Percentiles rank a stretch among this genome's conserved stretches.
These are phyloP conservation scores for Trichoderma cornu-damae DNA, from an alignment of 2,329 filamentous ascomycete species.

Conservation along the genomic window DNA sequence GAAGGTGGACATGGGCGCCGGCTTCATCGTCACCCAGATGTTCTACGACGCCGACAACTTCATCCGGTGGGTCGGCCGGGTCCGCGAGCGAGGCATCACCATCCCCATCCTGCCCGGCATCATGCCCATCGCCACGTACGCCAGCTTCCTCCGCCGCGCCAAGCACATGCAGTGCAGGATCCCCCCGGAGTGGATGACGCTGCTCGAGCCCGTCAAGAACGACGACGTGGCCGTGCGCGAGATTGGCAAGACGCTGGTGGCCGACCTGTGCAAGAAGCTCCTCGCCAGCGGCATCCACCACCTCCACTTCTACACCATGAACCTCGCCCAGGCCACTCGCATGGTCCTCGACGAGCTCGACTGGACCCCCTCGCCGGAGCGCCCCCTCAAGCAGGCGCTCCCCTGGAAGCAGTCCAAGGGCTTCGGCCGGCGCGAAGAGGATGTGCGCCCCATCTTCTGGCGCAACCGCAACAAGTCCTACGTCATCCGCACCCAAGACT, in stretches of 20 bases:
- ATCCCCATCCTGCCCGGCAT: constrained; percentile 82
- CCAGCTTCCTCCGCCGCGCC: constrained; percentile 82
- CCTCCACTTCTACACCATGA: constrained; percentile 99
- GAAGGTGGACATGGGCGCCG: constrained; percentile 89
- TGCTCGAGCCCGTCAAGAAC: constrained; percentile 89
- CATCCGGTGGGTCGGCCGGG: constrained; percentile 80
- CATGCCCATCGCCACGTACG: constrained; percentile 88
- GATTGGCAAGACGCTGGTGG: constrained; percentile 79
- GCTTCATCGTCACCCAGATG: constrained; percentile 98
- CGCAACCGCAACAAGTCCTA: constrained; percentile 95
- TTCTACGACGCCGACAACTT: constrained; percentile 98
- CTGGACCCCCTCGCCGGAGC: constrained; percentile 70
- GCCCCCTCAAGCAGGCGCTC: constrained; percentile 79
- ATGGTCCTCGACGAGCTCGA: constrained; percentile 90
- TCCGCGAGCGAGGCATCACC: constrained; percentile 76
- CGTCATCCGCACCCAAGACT: constrained; percentile 90
- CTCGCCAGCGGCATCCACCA: constrained; percentile 77
- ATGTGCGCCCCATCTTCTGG: constrained; percentile 98
- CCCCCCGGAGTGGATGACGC: constrained; percentile 73
- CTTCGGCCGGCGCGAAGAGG: constrained; percentile 82
- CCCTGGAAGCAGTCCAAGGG: constrained; percentile 95
- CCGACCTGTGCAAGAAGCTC: constrained; percentile 83
- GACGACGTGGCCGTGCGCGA: constrained; percentile 90
- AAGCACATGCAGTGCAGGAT: constrained; percentile 87
- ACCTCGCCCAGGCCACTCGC: constrained; percentile 85